Conservation (phyloP, 2,329 filamentous ascomycete genomes). For the Colletotrichum sidae region DNA sequence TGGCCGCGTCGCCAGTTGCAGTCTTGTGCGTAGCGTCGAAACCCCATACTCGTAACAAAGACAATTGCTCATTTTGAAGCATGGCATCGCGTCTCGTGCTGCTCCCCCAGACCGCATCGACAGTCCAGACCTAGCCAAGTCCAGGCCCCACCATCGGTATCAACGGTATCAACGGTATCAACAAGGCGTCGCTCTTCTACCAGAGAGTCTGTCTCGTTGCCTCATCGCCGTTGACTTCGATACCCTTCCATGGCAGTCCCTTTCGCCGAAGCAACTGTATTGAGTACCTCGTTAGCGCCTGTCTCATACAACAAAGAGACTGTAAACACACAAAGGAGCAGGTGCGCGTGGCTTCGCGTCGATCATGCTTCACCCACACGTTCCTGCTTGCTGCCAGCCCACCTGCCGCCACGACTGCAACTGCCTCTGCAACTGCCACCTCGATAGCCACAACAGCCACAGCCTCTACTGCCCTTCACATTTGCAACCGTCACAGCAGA, state of each 20-base stretch:
- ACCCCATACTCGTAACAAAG: no score
- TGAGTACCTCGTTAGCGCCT: constrained; percentile 4
- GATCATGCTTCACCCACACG: not conserved
- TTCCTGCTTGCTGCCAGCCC: constrained; percentile 15
- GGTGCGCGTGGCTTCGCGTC: not conserved
- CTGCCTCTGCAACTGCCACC: constrained; percentile 16
- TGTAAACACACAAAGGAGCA: constrained; percentile 27
- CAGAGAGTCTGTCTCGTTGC: not conserved
- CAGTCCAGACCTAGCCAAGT: constrained; percentile 4
- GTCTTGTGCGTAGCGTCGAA: no score
- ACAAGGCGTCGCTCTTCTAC: no score
- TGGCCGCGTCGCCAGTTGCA: no score
- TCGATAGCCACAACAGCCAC: not conserved
- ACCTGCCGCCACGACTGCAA: constrained; percentile 31
- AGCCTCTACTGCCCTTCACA: not conserved
- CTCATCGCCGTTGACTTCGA: constrained; percentile 15
- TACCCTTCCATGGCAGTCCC: constrained; percentile 9
- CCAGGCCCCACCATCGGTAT: not conserved
- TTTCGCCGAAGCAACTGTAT: constrained; percentile 18
- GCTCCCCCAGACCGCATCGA: no score
- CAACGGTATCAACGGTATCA: no score
- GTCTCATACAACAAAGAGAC: constrained; percentile 3
- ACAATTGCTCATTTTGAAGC: no score
- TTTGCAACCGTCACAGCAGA: no score
- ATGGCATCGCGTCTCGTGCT: no score